A percentile compares a stretch with the other conserved stretches of the same genome.
Conservation (phyloP, 805 yeast species). For the Debaryomyces castellii region DNA sequence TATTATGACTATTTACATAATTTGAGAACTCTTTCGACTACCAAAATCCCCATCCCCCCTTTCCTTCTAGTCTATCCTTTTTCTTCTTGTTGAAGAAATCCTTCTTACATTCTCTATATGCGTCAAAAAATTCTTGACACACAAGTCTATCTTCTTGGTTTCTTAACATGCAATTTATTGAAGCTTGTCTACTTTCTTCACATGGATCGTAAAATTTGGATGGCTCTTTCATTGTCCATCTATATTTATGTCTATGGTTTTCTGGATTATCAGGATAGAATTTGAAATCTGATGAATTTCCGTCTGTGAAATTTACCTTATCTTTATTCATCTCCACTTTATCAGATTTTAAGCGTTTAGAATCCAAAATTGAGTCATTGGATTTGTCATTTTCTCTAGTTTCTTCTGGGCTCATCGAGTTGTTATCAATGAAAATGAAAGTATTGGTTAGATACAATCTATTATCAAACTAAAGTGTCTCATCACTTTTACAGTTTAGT, state of each 20-base stretch:
- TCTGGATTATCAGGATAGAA: slow-evolving; percentile 90
- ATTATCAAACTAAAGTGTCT: too few relatives aligned
- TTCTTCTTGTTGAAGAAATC: slow-evolving; percentile 40
- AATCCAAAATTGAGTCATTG: not conserved
- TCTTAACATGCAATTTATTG: slow-evolving; percentile 77
- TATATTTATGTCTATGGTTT: slow-evolving; percentile 61
- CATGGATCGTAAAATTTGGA: slow-evolving; percentile 93
- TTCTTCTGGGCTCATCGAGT: not conserved
- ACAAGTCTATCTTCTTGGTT: slow-evolving; percentile 66
- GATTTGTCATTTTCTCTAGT: not conserved
- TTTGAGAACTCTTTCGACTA: slow-evolving; percentile 4
- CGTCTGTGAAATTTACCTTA: slow-evolving; percentile 57
- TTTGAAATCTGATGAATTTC: slow-evolving; percentile 51
- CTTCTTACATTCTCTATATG: slow-evolving; percentile 88
- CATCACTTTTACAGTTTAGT: not conserved
- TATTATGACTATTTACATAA: not conserved
- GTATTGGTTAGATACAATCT: not conserved
- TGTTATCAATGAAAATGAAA: not conserved
- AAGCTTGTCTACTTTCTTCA: slow-evolving; percentile 83
- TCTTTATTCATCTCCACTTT: slow-evolving; percentile 31
- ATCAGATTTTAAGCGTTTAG: slow-evolving; percentile 14
- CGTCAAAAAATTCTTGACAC: slow-evolving; percentile 80
- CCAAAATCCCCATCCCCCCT: slow-evolving; percentile 46
- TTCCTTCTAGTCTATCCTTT: slow-evolving; percentile 36
- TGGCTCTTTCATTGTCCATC: slow-evolving; percentile 74